Evolutionary conservation across 1,284 basidiomycete genomes (phyloP).

Genomic region (Pulchroboletus neoregius): DNA sequence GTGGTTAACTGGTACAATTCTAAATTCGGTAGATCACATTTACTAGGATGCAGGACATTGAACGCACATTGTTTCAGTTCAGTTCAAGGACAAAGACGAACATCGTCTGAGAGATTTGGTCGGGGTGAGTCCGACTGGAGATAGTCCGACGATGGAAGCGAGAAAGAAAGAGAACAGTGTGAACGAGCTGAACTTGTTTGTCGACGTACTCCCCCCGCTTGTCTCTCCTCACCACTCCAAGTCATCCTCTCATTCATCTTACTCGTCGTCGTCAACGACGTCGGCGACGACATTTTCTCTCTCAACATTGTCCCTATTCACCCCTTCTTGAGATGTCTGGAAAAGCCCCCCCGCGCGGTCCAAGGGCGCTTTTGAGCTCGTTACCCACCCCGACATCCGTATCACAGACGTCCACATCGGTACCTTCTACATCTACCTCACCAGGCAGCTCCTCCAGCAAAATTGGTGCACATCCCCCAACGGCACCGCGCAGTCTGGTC

Average conservation of each 20-base stretch:
- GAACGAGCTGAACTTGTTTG: slow-evolving; percentile 22
- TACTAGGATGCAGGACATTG: no score
- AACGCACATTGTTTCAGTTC: no score
- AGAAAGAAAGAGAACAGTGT: no score
- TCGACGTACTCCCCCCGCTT: slow-evolving; percentile 22
- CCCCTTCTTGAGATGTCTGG: slow-evolving; percentile 52
- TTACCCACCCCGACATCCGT: slow-evolving; percentile 31
- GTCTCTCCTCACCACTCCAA: slow-evolving; percentile 17
- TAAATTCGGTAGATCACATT: no score
- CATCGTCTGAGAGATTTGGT: no score
- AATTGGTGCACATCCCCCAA: slow-evolving; percentile 31
- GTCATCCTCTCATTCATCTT: no score
- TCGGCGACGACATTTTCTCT: slow-evolving; percentile 17
- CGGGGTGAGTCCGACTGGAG: no score
- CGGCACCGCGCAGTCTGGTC: slow-evolving; percentile 33
- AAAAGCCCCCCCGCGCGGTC: slow-evolving; percentile 69
- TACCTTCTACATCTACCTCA: slow-evolving; percentile 28
- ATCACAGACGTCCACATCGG: slow-evolving; percentile 31
- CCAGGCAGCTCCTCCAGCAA: slow-evolving; percentile 24
- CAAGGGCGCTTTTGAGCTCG: slow-evolving; percentile 57
- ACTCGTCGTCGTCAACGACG: slow-evolving; percentile 24
- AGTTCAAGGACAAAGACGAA: no score
- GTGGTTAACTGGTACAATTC: no score
- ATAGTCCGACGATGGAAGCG: background rate
- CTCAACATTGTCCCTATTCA: no score